These are phyloP conservation scores for Zopfia rhizophila DNA, from an alignment of 2,329 filamentous ascomycete species.

Conservation along the genomic window DNA sequence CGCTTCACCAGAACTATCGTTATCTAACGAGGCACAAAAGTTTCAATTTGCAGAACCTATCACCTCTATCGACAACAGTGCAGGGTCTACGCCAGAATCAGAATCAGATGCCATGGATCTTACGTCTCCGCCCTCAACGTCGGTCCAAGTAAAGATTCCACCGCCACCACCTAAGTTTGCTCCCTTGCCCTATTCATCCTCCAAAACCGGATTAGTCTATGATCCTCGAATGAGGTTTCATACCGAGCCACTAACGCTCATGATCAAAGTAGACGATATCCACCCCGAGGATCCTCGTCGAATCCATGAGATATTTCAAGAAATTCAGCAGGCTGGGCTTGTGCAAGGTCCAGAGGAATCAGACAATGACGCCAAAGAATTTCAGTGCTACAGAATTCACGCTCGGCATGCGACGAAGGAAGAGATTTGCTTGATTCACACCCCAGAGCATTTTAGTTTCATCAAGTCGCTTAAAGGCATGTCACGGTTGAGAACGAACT, in stretches of 20 bases:
- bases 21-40: background rate
- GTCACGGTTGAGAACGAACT: constrained; percentile 23
- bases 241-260: constrained; percentile 70
- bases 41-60: constrained; percentile 10
- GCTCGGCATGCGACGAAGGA: constrained; percentile 79
- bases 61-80: constrained; percentile 6
- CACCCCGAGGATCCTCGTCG: constrained; percentile 95
- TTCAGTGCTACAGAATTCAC: constrained; percentile 74
- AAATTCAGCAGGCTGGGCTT: constrained; percentile 83
- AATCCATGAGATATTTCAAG: constrained; percentile 92
- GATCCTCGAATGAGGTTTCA: constrained; percentile 97
- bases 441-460: constrained; percentile 80
- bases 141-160: constrained; percentile 39
- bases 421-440: constrained; percentile 85
- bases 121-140: constrained; percentile 22
- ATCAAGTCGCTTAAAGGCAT: constrained; percentile 68
- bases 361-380: constrained; percentile 58
- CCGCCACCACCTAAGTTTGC: constrained; percentile 47
- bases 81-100: constrained; percentile 22
- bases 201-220: constrained; percentile 68
- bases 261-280: constrained; percentile 69
- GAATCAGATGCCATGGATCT: constrained; percentile 39
- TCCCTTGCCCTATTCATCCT: constrained; percentile 42
- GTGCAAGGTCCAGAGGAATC: constrained; percentile 70
- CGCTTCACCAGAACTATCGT: constrained; percentile 9